phyloP scores from a whole-genome alignment of 768 basidiomycete species.

The Tulasnella sp. region DNA sequence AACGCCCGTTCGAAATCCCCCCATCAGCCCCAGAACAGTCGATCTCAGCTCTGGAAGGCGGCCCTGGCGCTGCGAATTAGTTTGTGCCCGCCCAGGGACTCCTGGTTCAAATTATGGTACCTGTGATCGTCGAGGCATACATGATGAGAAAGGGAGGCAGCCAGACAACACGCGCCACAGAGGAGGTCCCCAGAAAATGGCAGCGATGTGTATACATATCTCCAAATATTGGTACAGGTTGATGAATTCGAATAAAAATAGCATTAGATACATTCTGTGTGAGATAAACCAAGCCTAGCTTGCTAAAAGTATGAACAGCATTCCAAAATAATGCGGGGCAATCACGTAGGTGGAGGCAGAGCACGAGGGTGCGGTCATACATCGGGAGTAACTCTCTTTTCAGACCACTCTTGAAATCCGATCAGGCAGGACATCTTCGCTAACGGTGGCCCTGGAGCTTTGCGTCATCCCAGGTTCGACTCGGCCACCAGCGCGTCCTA shows the following conservation, averaged over 20 bases:
- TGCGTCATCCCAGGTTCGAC: too few species aligned
- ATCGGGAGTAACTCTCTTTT: neutral
- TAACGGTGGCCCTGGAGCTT: too few species aligned
- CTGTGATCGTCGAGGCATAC: too few species aligned
- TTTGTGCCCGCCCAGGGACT: too few species aligned
- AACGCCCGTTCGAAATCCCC: too few species aligned
- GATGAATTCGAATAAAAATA: neutral
- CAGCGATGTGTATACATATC: neutral
- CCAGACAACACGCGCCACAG: neutral
- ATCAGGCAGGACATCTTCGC: too few species aligned
- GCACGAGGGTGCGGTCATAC: neutral
- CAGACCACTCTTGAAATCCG: neutral
- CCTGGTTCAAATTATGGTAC: too few species aligned
- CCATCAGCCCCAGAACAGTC: too few species aligned
- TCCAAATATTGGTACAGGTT: neutral
- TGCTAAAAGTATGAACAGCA: neutral
- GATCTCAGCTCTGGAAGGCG: too few species aligned
- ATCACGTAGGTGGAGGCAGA: neutral
- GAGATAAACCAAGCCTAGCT: neutral
- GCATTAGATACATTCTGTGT: neutral
- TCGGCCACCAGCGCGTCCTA: too few species aligned
- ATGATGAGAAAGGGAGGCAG: too few species aligned
- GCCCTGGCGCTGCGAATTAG: too few species aligned
- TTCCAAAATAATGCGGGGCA: neutral
- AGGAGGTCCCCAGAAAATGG: neutral